These are phyloP conservation scores for Xylaria sp. DNA, from an alignment of 2,329 filamentous ascomycete species.

Conservation along the genomic window DNA sequence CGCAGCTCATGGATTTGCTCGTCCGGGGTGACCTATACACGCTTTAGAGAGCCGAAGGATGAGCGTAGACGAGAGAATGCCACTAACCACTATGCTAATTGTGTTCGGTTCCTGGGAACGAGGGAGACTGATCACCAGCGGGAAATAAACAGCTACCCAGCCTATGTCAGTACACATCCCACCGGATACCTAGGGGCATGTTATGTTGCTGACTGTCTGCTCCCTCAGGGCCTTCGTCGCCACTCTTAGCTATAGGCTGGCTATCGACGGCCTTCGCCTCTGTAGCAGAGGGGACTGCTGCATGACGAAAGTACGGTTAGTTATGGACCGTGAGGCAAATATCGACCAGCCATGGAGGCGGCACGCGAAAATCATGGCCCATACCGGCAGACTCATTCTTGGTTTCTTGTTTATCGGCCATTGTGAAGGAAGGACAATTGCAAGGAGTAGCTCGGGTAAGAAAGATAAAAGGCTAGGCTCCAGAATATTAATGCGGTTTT, in stretches of 20 bases:
- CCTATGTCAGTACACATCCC: constrained; percentile 14
- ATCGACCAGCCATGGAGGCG: neutral
- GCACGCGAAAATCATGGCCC: constrained; percentile 4
- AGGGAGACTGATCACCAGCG: constrained; percentile 81
- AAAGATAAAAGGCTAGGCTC: constrained; percentile 20
- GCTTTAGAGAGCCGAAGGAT: constrained; percentile 30
- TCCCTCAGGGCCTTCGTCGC: constrained; percentile 34
- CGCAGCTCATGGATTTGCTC: constrained; percentile 98
- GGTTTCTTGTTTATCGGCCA: constrained; percentile 41
- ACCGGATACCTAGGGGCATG: neutral
- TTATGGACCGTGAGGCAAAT: neutral
- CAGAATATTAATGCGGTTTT: constrained; percentile 20
- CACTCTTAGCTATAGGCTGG: constrained; percentile 31
- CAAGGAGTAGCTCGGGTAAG: constrained; percentile 17
- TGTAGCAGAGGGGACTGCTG: constrained; percentile 33
- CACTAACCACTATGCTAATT: constrained; percentile 82
- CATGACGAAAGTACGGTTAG: constrained; percentile 7
- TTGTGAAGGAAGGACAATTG: constrained; percentile 29
- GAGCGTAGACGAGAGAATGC: constrained; percentile 3
- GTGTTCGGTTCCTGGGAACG: constrained; percentile 75
- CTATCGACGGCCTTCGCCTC: constrained; percentile 35
- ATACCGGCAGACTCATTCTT: constrained; percentile 32
- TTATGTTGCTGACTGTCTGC: constrained; percentile 35
- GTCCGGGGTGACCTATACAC: constrained; percentile 77
- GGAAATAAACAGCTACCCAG: constrained; percentile 55